Percentiles rank a stretch among this genome's conserved stretches.
phyloP scores from a whole-genome alignment of 805 yeast genomes.

The Starmerella bombicola region DNA sequence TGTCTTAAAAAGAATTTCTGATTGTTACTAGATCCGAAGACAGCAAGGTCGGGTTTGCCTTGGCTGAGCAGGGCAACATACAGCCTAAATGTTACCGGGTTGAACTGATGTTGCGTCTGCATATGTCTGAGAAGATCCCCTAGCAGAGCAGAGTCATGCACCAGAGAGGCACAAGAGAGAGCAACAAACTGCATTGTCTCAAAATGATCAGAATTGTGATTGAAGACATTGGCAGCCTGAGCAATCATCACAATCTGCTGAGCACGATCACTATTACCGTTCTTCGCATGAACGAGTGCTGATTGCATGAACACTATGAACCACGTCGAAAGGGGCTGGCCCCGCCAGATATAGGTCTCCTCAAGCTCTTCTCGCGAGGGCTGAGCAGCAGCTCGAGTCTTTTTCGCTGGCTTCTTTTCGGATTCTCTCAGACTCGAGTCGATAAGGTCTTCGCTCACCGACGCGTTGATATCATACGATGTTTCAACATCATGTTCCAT shows the following conservation, averaged over 20 bases:
- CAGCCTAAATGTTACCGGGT: constrained; percentile 51
- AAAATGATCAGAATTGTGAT: constrained; percentile 48
- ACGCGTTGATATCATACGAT: too few relatives aligned
- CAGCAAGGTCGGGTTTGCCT: constrained; percentile 46
- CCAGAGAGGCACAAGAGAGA: constrained; percentile 41
- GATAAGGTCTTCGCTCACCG: too few relatives aligned
- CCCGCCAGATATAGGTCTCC: constrained; percentile 44
- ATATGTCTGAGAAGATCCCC: constrained; percentile 50
- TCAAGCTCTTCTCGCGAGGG: constrained; percentile 15
- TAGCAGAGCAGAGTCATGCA: constrained; percentile 42
- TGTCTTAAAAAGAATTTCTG: constrained; percentile 86
- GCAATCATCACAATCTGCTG: constrained; percentile 61
- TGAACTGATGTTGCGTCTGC: constrained; percentile 61
- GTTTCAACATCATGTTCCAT: constrained; percentile 24
- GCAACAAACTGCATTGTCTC: constrained; percentile 51
- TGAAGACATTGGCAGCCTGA: constrained; percentile 64
- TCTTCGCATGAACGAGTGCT: constrained; percentile 52
- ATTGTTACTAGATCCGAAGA: constrained; percentile 64
- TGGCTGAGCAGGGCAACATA: constrained; percentile 56
- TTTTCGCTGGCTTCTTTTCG: not conserved
- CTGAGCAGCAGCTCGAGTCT: not conserved
- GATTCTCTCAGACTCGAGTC: not conserved
- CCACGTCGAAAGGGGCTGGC: constrained; percentile 70
- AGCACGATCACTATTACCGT: constrained; percentile 51
- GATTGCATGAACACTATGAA: constrained; percentile 70